These are phyloP conservation scores for Ceriops zippeliana DNA, from an alignment of 345 rosid genomes.

Conservation along the genomic window DNA sequence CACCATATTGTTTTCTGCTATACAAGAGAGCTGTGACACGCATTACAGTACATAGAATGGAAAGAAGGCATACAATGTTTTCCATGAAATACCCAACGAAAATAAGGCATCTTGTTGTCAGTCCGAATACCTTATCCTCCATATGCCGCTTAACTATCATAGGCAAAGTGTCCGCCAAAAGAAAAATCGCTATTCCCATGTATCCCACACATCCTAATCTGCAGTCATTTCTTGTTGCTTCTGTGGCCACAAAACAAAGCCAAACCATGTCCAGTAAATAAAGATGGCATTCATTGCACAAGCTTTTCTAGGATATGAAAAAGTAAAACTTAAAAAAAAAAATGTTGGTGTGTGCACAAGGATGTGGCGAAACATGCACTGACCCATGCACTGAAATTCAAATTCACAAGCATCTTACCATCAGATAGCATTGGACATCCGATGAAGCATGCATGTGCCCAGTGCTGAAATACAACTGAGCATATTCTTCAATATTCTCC, in stretches of 20 bases:
- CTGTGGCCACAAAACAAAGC: conserved; percentile 16
- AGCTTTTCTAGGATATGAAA: neutral
- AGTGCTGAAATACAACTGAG: conserved; percentile 63
- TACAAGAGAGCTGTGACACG: no score
- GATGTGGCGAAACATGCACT: neutral
- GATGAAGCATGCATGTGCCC: conserved; percentile 71
- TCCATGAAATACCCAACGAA: neutral
- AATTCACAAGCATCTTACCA: conserved; percentile 9
- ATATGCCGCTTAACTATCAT: neutral
- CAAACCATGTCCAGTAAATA: neutral
- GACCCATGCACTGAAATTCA: neutral
- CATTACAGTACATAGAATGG: no score
- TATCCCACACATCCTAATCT: neutral
- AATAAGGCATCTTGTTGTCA: neutral
- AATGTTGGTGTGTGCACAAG: no score
- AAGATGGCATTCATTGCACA: neutral
- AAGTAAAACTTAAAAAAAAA: no score
- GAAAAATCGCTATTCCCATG: neutral
- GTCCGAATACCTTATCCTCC: neutral
- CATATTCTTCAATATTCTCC: conserved; percentile 72
- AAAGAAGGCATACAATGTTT: neutral
- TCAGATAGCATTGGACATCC: conserved; percentile 14
- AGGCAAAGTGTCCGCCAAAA: neutral
- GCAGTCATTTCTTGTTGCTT: conserved; percentile 19
- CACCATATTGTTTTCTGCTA: no score